Base-by-base conservation (phyloP, 306 rosid species). In the Phaseolus lunatus region DNA sequence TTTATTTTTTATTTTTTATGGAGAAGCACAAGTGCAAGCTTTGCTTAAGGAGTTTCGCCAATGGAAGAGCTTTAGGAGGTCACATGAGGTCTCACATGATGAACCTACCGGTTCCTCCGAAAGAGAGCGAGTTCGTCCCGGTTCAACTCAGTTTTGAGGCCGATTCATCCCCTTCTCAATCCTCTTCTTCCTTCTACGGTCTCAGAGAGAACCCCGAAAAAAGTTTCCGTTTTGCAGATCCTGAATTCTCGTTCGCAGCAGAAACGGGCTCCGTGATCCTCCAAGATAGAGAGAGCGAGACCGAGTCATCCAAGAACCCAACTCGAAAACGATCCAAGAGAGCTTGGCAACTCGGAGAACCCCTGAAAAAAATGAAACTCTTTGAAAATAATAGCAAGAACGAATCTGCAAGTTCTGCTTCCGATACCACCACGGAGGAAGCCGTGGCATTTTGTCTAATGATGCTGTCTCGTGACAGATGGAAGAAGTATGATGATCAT, bases 71-170 rank as follows among this genome's bases (percentile, higher is more conserved):
- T 8, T 83, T 90, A 45, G 99, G 99, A 10, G 99, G 97, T 75
- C 99, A 95, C 85, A 92, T 95, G 99, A 87, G 99, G 90, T 95
- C 99, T 81, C 97, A 95, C 80, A 83, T 95, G 97, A 69, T 88
- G 92, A 88, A 86, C 87, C 95, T 90, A 41, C 91, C 89, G 0
- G 16, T 88, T 58, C 90, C 89, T 54, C 84, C 83, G 0, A 89
- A 89, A 56, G 85, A 54, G 67, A 83, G 69, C 43, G 80, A 56
- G 1, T 23, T 69, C 18, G 5, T 64, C 0, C 20, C 64, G 7
- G 6, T 18, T 23, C 86, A 84, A 45, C 90, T 84, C 49, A 82
- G 87, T 54, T 87, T 88, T 39, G 89, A 84, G 33, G 84, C 84
- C 14, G 88, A 88, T n/a, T 88, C 88, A 0, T 85, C 89, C 43